Base-by-base conservation (phyloP, 352 stramenopile genomes). In the Phytophthora capsici region DNA sequence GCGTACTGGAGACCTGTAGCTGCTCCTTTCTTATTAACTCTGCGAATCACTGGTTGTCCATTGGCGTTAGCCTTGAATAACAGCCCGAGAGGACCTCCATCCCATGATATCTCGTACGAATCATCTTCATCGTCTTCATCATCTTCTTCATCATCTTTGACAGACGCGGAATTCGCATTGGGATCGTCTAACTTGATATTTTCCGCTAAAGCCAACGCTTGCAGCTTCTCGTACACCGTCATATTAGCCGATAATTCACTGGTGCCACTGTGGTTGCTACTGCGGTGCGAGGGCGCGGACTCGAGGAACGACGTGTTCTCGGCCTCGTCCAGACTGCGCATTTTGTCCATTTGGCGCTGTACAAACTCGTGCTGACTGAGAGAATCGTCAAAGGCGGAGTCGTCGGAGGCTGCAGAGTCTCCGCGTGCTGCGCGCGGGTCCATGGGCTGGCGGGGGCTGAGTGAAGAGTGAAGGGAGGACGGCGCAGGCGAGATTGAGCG, bases 11-110 rank as follows among this genome's bases (percentile, higher is more conserved):
- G 56, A 5, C 81, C 83, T 2, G 78, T 71, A 3, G 84, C 83
- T 19, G 72, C 74, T 36, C 84, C 80, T 40, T 88, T 85, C 66
- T 90, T 90, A 66, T 86, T 93, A 16, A 94, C 83, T 12, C 84
- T 77, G 38, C 86, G 82, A 48, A 94, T 94, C 16, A 91, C 67
- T 4, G 84, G 78, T 37, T 82, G 63, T 3, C 78, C 83, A 20
- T 66, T 71, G 0, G 73, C 66, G 30, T 78, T 79, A 10, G 69
- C 76, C 55, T 91, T 92, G 73, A 94, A 94, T 2, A 94, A 73
- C 13, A 94, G 65, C 0, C 86, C 86, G 2, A 94, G 71, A 45
- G 85, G 81, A 0, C 86, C 86, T 47, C 74, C 71, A 37, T 78
- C 69, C 86, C 86, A 94, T 40, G 69, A 84, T 38, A 94, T 84